Conservation (phyloP, 2,329 filamentous ascomycete genomes). For the Fulvia fulva region DNA sequence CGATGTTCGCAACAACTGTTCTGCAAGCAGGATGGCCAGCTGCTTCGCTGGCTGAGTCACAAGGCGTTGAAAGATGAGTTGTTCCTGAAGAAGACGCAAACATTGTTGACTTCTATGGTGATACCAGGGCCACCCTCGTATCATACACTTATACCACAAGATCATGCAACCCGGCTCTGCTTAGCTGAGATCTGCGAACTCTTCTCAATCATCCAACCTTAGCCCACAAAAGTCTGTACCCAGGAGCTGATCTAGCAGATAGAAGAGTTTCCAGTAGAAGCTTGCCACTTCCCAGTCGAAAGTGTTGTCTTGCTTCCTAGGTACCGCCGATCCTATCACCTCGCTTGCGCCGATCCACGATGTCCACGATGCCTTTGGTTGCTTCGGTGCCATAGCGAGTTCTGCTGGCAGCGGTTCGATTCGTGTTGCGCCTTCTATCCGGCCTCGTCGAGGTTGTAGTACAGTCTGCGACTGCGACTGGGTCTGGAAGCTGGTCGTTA, state of each 20-base stretch:
- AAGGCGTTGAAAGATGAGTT: no score
- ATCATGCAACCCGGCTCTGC: neutral
- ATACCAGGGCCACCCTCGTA: neutral
- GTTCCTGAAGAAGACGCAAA: neutral
- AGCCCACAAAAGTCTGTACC: constrained; percentile 60
- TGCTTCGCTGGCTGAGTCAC: no score
- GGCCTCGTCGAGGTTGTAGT: constrained; percentile 24
- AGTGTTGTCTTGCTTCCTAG: constrained; percentile 65
- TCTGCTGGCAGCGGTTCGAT: constrained; percentile 42
- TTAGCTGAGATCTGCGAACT: neutral
- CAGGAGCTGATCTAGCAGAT: constrained; percentile 52
- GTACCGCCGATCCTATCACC: constrained; percentile 73
- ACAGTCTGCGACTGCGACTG: neutral
- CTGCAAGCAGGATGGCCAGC: no score
- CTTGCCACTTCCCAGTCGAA: constrained; percentile 70
- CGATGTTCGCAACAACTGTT: no score
- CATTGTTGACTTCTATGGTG: neutral
- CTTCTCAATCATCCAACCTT: constrained; percentile 40
- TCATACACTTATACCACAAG: neutral
- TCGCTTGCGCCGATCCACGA: constrained; percentile 42
- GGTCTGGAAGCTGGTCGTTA: constrained; percentile 4
- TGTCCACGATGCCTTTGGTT: constrained; percentile 32
- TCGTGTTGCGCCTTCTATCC: constrained; percentile 37
- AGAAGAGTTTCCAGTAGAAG: constrained; percentile 59
- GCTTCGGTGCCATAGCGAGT: constrained; percentile 47